Conservation (phyloP, 176 grass and related monocot genomes). For the Panicum miliaceum region DNA sequence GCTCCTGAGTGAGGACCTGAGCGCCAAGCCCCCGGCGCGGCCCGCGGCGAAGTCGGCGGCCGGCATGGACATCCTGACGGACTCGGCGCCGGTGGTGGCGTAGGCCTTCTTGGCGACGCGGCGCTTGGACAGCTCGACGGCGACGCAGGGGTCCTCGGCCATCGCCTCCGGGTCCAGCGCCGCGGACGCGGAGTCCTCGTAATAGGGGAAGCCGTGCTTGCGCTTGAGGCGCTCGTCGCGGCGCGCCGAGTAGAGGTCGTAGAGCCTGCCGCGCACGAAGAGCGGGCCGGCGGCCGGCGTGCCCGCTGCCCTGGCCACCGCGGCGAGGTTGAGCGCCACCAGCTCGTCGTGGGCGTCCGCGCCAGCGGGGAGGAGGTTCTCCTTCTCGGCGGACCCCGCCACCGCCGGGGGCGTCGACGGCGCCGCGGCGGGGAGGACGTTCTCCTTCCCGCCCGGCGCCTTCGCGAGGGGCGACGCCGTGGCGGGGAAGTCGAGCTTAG, state of each 20-base stretch:
- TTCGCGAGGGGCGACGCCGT: neutral
- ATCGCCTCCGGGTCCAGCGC: conserved; percentile 44
- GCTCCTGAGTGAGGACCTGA: conserved; percentile 64
- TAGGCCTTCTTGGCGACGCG: conserved; percentile 50
- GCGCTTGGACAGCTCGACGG: conserved; percentile 73
- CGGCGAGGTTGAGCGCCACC: conserved; percentile 29
- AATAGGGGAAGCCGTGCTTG: conserved; percentile 61
- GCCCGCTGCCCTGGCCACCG: conserved; percentile 12
- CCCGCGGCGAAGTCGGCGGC: conserved; percentile 28
- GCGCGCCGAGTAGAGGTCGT: conserved; percentile 81
- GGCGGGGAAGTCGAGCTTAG: conserved; percentile 20
- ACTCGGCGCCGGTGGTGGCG: conserved; percentile 33
- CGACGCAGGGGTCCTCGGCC: conserved; percentile 69
- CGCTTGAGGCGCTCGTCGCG: conserved; percentile 84
- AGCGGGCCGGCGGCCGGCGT: conserved; percentile 44
- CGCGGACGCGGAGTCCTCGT: conserved; percentile 11
- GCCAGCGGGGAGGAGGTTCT: conserved; percentile 31
- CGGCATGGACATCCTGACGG: conserved; percentile 60
- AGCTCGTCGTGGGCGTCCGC: conserved; percentile 26
- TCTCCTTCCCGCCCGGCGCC: conserved; percentile 54
- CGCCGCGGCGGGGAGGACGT: neutral
- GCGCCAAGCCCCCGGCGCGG: conserved; percentile 16
- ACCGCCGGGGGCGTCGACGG: neutral
- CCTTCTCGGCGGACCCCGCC: conserved; percentile 28
- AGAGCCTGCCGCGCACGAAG: conserved; percentile 80